Evolutionary conservation across 2,329 filamentous ascomycete genomes (phyloP).

Genomic region (Colletotrichum sojae): DNA sequence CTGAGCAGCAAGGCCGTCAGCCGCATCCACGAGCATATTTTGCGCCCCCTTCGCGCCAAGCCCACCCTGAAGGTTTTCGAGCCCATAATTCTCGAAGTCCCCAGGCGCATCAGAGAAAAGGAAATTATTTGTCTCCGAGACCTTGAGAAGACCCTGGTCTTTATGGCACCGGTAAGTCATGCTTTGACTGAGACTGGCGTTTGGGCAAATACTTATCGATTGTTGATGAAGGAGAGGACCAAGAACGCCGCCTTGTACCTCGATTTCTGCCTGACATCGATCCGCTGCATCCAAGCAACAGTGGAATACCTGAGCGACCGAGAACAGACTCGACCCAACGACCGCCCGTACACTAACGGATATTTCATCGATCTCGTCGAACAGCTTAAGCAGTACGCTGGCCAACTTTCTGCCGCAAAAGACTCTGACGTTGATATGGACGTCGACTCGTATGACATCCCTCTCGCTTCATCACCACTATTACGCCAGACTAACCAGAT

Average conservation of each 20-base stretch:
- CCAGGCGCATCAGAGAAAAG: slow-evolving; percentile 83
- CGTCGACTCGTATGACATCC: slow-evolving; percentile 67
- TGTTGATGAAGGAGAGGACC: slow-evolving; percentile 83
- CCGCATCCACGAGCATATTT: slow-evolving; percentile 84
- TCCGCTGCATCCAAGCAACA: slow-evolving; percentile 90
- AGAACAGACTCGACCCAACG: slow-evolving; percentile 86
- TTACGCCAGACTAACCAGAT: slow-evolving; percentile 18
- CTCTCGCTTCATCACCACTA: neutral
- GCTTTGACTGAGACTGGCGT: slow-evolving; percentile 65
- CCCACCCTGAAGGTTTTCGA: slow-evolving; percentile 84
- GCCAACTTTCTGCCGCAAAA: slow-evolving; percentile 83
- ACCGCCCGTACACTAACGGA: slow-evolving; percentile 93
- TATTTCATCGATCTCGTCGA: slow-evolving; percentile 98
- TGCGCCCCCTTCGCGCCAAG: slow-evolving; percentile 83
- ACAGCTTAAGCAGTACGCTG: slow-evolving; percentile 91
- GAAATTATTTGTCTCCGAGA: slow-evolving; percentile 93
- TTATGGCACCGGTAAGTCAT: slow-evolving; percentile 92
- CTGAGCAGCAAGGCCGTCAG: slow-evolving; percentile 79
- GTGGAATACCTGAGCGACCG: slow-evolving; percentile 88
- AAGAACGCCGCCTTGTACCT: slow-evolving; percentile 81
- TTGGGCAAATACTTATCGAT: slow-evolving; percentile 78
- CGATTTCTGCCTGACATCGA: slow-evolving; percentile 90
- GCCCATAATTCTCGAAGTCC: slow-evolving; percentile 82
- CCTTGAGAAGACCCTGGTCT: slow-evolving; percentile 92
- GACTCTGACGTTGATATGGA: slow-evolving; percentile 74